phyloP scores from a whole-genome alignment of 1,284 basidiomycete species.

The Leccinum pachyderme region DNA sequence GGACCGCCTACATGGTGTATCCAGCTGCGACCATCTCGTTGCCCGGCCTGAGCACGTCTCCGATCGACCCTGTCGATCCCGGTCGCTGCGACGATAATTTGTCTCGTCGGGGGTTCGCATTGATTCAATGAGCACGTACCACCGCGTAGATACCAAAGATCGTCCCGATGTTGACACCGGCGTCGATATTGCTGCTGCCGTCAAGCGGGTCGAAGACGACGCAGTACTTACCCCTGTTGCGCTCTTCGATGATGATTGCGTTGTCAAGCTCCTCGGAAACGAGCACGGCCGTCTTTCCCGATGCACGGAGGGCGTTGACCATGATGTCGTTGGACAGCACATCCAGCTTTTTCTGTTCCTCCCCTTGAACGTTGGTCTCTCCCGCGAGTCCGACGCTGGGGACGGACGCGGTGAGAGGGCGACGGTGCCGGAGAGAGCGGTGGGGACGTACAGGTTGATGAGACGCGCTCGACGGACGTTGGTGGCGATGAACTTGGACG shows the following conservation, averaged over 20 bases:
- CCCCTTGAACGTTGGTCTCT: conserved; percentile 95
- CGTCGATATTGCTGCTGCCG: conserved; percentile 98
- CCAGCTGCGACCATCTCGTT: conserved; percentile 98
- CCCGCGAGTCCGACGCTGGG: conserved; percentile 90
- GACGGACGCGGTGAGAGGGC: conserved; percentile 7
- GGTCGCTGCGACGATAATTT: conserved; percentile 47
- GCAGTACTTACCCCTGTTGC: conserved; percentile 83
- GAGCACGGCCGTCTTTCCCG: conserved; percentile 94
- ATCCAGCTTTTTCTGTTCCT: conserved; percentile 99
- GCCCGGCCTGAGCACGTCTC: conserved; percentile 92
- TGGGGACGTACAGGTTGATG: conserved; percentile 84
- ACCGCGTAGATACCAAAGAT: conserved; percentile 98
- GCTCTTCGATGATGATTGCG: conserved; percentile 85
- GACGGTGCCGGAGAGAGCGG: not conserved
- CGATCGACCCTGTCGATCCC: conserved; percentile 74
- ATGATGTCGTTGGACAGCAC: conserved; percentile 99
- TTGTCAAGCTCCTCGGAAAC: conserved; percentile 97
- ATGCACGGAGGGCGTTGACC: conserved; percentile 92
- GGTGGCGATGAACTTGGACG: conserved; percentile 96
- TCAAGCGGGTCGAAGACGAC: conserved; percentile 99
- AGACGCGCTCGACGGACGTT: conserved; percentile 96
- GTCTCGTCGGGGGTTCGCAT: not conserved
- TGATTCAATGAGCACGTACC: conserved; percentile 43
- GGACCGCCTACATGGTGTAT: conserved; percentile 80
- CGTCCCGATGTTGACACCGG: conserved; percentile 99